Conservation (phyloP, 2,329 filamentous ascomycete species). For the Pestalotiopsis sp. region DNA sequence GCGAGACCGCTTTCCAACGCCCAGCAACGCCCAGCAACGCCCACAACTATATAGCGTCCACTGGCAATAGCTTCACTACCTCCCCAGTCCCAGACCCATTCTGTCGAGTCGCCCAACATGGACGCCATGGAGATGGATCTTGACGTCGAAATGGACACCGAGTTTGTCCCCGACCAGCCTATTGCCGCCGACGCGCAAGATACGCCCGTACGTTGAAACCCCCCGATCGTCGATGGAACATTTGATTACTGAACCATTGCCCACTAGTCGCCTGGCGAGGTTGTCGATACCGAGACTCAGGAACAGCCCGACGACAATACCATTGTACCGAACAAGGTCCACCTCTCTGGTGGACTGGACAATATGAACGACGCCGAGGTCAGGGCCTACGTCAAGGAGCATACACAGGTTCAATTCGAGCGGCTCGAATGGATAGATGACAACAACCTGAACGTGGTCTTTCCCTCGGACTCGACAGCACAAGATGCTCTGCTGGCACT, state of each 20-base stretch:
- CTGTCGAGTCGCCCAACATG: constrained; percentile 22
- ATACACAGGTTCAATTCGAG: constrained; percentile 57
- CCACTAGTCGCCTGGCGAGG: constrained; percentile 38
- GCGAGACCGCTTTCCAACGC: too few species aligned
- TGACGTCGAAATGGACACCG: constrained; percentile 73
- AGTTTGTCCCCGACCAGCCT: constrained; percentile 47
- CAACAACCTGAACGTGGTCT: constrained; percentile 84
- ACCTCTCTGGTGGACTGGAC: constrained; percentile 77
- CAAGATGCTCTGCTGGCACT: constrained; percentile 59
- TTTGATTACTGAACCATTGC: constrained; percentile 17
- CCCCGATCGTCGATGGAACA: background rate
- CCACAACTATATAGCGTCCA: background rate
- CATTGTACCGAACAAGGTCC: constrained; percentile 66
- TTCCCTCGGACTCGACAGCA: constrained; percentile 57
- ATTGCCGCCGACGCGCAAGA: constrained; percentile 36
- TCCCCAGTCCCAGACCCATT: background rate
- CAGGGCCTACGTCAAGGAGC: constrained; percentile 70
- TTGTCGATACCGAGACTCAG: constrained; percentile 34
- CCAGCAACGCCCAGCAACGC: too few species aligned
- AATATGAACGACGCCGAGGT: constrained; percentile 81
- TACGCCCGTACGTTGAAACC: constrained; percentile 24
- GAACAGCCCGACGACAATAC: constrained; percentile 27
- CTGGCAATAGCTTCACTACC: background rate
- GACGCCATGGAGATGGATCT: constrained; percentile 73
- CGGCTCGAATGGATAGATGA: constrained; percentile 95